A percentile compares a stretch with the other conserved stretches of the same genome.
phyloP scores from a whole-genome alignment of 345 rosid genomes.

The Cardiospermum halicacabum region DNA sequence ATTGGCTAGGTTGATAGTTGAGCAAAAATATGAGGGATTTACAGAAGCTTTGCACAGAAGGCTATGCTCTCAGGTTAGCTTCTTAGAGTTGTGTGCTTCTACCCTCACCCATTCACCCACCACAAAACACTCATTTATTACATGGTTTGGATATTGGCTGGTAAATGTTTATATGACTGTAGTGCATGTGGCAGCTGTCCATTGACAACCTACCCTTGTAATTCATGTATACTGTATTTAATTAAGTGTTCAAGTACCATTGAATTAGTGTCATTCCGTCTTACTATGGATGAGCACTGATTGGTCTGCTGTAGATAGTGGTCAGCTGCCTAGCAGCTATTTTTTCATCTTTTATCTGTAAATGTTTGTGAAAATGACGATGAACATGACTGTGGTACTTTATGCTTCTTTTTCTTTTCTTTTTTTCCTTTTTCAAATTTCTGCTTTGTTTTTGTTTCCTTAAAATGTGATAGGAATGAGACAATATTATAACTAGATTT shows the following conservation, averaged over 20 bases:
- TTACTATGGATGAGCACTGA: background rate
- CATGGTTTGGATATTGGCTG: background rate
- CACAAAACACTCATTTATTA: background rate
- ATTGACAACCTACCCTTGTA: background rate
- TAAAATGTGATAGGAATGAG: too few species aligned
- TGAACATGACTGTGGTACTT: too few species aligned
- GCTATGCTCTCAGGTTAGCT: conserved; percentile 62
- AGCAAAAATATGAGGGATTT: conserved; percentile 57
- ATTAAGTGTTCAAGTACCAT: background rate
- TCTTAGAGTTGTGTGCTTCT: background rate
- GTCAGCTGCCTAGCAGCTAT: background rate
- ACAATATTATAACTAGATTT: too few species aligned
- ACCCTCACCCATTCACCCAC: background rate
- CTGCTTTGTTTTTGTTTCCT: too few species aligned
- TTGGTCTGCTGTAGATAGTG: background rate
- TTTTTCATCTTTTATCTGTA: too few species aligned
- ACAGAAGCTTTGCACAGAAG: conserved; percentile 55
- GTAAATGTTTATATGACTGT: background rate
- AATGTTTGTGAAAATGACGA: too few species aligned
- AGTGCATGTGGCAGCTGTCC: background rate
- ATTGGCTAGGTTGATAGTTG: conserved; percentile 47
- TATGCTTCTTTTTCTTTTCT: too few species aligned
- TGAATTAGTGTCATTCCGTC: background rate
- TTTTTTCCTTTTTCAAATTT: too few species aligned
- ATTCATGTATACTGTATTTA: background rate